Conservation (phyloP, 768 basidiomycete species). For the Cubamyces sp. region DNA sequence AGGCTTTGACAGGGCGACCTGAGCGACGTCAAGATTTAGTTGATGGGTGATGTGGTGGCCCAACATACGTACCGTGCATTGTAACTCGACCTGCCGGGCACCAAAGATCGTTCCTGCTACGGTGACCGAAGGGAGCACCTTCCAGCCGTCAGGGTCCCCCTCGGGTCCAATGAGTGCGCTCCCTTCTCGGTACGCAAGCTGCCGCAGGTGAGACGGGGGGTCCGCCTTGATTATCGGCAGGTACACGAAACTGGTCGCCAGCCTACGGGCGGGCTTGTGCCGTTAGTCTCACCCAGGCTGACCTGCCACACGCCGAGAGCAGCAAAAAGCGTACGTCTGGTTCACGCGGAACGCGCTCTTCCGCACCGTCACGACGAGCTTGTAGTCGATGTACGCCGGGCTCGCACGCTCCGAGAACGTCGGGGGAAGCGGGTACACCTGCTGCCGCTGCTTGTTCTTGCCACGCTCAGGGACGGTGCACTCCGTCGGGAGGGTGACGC, state of each 20-base stretch:
- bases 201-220: constrained; percentile 41
- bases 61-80: constrained; percentile 36
- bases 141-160: constrained; percentile 47
- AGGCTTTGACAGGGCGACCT: constrained; percentile 57
- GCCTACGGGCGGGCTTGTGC: background rate
- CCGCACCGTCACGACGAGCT: constrained; percentile 52
- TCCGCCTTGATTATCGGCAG: constrained; percentile 39
- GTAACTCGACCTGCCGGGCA: constrained; percentile 35
- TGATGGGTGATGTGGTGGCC: background rate
- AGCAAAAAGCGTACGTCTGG: constrained; percentile 44
- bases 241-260: constrained; percentile 40
- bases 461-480: constrained; percentile 41
- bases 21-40: background rate
- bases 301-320: background rate
- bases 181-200: constrained; percentile 41
- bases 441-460: constrained; percentile 38
- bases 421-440: constrained; percentile 50
- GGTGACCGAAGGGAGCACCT: constrained; percentile 36
- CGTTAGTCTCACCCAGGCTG: background rate
- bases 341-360: constrained; percentile 53
- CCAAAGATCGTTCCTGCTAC: constrained; percentile 43
- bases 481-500: constrained; percentile 48
- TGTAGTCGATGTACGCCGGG: constrained; percentile 61
- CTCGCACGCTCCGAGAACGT: constrained; percentile 60
- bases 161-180: constrained; percentile 41